A percentile compares a stretch with the other conserved stretches of the same genome.
Evolutionary conservation across 129 eudicot species (phyloP).

Genomic region (Flaveria brownii): DNA sequence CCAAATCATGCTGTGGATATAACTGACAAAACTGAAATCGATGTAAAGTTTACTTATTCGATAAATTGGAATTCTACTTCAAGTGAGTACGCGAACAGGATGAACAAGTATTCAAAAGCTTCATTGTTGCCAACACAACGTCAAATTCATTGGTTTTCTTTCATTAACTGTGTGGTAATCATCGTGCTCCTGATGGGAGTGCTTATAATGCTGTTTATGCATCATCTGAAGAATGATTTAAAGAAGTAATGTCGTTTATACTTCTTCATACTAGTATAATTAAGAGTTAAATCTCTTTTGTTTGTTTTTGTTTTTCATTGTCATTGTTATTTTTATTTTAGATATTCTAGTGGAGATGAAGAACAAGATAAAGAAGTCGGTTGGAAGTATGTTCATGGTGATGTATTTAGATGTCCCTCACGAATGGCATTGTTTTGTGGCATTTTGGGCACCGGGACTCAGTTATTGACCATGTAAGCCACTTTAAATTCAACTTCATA

Average conservation of each 20-base stretch:
- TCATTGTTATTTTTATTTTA: slow-evolving; percentile 26
- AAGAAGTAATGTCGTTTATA: slow-evolving; percentile 50
- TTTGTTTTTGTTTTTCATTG: background rate
- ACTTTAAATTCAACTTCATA: slow-evolving; percentile 1
- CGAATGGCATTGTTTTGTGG: slow-evolving; percentile 67
- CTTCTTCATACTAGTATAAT: background rate
- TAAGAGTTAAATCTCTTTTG: background rate
- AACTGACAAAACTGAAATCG: slow-evolving; percentile 50
- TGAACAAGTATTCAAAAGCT: slow-evolving; percentile 71
- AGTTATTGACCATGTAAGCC: slow-evolving; percentile 67
- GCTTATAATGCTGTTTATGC: slow-evolving; percentile 55
- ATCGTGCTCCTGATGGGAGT: slow-evolving; percentile 64
- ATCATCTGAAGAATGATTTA: slow-evolving; percentile 73
- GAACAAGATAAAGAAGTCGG: slow-evolving; percentile 93
- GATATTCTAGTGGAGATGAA: slow-evolving; percentile 74
- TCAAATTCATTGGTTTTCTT: slow-evolving; percentile 80
- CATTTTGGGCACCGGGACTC: slow-evolving; percentile 76
- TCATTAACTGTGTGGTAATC: slow-evolving; percentile 58
- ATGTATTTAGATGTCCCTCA: slow-evolving; percentile 77
- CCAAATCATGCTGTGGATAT: slow-evolving; percentile 78
- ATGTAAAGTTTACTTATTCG: slow-evolving; percentile 64
- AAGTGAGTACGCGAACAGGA: slow-evolving; percentile 50
- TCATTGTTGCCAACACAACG: slow-evolving; percentile 49
- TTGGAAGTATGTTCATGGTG: slow-evolving; percentile 77
- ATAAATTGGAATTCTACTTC: slow-evolving; percentile 68